Conservation (phyloP, 2,329 filamentous ascomycete genomes). For the Tolypocladium inflatum region DNA sequence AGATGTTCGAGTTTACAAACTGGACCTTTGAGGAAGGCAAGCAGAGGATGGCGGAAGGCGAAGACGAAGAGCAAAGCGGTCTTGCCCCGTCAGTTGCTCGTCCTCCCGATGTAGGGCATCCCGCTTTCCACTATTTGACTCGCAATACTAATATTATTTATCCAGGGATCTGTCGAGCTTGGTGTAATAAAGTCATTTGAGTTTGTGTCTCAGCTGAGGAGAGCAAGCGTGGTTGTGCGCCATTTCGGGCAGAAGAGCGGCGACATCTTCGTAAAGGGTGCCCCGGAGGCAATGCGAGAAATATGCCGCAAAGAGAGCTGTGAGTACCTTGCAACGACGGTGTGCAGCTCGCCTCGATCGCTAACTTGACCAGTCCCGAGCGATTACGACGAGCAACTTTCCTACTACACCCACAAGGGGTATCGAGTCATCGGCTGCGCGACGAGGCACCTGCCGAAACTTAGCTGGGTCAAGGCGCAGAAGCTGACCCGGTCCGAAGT, state of each 20-base stretch:
- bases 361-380: constrained; percentile 50
- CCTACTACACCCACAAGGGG: constrained; percentile 88
- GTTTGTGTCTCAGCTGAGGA: constrained; percentile 84
- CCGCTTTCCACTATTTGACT: not conserved
- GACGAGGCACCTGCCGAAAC: constrained; percentile 74
- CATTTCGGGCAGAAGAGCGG: constrained; percentile 78
- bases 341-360: not conserved
- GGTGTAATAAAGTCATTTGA: constrained; percentile 89
- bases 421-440: constrained; percentile 96
- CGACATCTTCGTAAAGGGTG: constrained; percentile 90
- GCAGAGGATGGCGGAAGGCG: constrained; percentile 51
- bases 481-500: constrained; percentile 85
- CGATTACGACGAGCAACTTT: constrained; percentile 83
- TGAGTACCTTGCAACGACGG: constrained; percentile 30
- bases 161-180: constrained; percentile 59
- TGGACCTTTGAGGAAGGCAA: constrained; percentile 90
- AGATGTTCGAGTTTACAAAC: constrained; percentile 96
- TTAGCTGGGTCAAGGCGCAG: constrained; percentile 90
- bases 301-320: constrained; percentile 79
- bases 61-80: constrained; percentile 65
- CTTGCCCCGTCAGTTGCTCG: constrained; percentile 83
- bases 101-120: constrained; percentile 48
- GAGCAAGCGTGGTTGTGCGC: constrained; percentile 86
- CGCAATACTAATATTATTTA: constrained; percentile 10
- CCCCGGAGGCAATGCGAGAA: constrained; percentile 90